Evolutionary conservation across 176 grass and related monocot species (phyloP).

Genomic region (Phoenix roebelenii): DNA sequence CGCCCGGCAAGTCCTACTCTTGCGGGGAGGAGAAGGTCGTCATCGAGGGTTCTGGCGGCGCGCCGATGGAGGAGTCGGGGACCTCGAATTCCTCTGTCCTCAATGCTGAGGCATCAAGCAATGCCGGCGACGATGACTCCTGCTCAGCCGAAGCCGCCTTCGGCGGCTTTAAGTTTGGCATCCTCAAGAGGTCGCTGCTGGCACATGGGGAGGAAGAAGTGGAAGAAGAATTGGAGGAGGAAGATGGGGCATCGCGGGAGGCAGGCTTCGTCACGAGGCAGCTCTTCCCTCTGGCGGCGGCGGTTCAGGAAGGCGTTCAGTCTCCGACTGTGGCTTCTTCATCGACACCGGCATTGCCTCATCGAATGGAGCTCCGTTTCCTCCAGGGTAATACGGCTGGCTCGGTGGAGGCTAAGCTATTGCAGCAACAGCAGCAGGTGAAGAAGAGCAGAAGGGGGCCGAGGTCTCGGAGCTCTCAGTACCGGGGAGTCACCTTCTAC

Average conservation of each 20-base stretch:
- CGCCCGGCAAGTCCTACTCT: slow-evolving; percentile 24
- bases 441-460: slow-evolving; percentile 92
- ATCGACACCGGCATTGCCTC: slow-evolving; percentile 11
- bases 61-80: slow-evolving; percentile 22
- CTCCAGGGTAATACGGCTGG: not conserved
- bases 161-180: slow-evolving; percentile 25
- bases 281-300: slow-evolving; percentile 33
- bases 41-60: not conserved
- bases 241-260: slow-evolving; percentile 5
- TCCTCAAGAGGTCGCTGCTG: slow-evolving; percentile 21
- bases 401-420: not conserved
- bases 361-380: slow-evolving; percentile 17
- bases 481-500: slow-evolving; percentile 97
- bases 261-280: slow-evolving; percentile 45
- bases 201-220: too few relatives aligned
- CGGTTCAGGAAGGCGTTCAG: not conserved
- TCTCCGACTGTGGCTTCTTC: slow-evolving; percentile 1
- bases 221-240: slow-evolving; percentile 32
- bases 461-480: slow-evolving; percentile 92
- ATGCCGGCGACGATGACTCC: too few relatives aligned
- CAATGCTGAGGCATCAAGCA: slow-evolving; percentile 7
- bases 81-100: slow-evolving; percentile 55
- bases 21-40: too few relatives aligned
- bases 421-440: slow-evolving; percentile 19
- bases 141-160: slow-evolving; percentile 8